phyloP scores from a whole-genome alignment of 768 basidiomycete genomes.

The Xerocomellus amylosporus region DNA sequence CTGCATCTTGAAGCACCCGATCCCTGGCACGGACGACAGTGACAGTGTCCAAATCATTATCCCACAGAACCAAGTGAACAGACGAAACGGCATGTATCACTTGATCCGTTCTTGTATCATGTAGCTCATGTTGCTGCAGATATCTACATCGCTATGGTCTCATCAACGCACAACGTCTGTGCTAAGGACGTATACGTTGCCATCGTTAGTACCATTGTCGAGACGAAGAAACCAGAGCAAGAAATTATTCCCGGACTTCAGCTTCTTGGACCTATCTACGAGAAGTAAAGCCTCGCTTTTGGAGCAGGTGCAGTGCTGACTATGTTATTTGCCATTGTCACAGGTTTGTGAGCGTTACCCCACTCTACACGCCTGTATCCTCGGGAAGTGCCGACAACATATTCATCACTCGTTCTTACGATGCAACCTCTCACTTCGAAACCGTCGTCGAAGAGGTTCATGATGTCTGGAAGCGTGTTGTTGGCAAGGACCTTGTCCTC shows the following conservation, averaged over 20 bases:
- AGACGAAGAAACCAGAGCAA: slow-evolving; percentile 86
- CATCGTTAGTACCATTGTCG: slow-evolving; percentile 97
- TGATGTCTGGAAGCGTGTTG: slow-evolving; percentile 91
- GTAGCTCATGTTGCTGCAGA: slow-evolving; percentile 47
- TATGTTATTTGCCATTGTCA: not conserved
- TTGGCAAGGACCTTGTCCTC: slow-evolving; percentile 72
- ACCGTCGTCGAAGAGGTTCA: slow-evolving; percentile 97
- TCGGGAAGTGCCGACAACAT: slow-evolving; percentile 83
- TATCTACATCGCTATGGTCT: slow-evolving; percentile 98
- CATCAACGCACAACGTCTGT: slow-evolving; percentile 95
- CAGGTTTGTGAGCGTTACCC: slow-evolving; percentile 88
- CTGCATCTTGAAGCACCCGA: slow-evolving; percentile 96
- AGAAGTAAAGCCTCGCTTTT: slow-evolving; percentile 62
- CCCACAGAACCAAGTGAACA: slow-evolving; percentile 94
- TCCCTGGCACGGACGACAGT: slow-evolving; percentile 93
- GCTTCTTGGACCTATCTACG: slow-evolving; percentile 87
- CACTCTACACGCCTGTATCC: slow-evolving; percentile 86
- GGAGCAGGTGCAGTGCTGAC: slow-evolving; percentile 6
- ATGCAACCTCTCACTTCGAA: slow-evolving; percentile 98
- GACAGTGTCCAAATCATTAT: slow-evolving; percentile 98
- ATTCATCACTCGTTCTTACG: slow-evolving; percentile 96
- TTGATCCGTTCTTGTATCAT: not conserved
- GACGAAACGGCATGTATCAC: slow-evolving; percentile 75
- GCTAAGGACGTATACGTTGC: slow-evolving; percentile 94
- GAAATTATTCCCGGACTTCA: slow-evolving; percentile 92